A percentile compares a stretch with the other conserved stretches of the same genome.
Evolutionary conservation across 129 eudicot species (phyloP).

Genomic region (Erigeron canadensis): DNA sequence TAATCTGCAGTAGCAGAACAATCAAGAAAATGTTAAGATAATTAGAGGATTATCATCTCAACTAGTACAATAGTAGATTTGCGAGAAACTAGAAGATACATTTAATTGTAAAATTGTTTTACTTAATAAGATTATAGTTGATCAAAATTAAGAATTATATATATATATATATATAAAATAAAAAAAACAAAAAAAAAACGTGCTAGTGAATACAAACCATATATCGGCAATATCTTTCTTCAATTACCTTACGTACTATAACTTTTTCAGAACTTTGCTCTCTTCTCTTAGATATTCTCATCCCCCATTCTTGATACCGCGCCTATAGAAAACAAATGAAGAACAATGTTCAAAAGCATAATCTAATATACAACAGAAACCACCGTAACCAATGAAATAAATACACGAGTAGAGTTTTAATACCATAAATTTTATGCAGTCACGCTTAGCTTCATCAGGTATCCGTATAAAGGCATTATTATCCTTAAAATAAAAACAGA

Average conservation of each 20-base stretch:
- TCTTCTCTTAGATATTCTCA: too few relatives aligned
- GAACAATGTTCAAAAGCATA: background rate
- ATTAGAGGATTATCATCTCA: slow-evolving; percentile 6
- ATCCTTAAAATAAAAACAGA: slow-evolving; percentile 25
- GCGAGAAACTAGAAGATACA: background rate
- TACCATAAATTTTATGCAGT: slow-evolving; percentile 26
- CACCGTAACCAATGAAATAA: too few relatives aligned
- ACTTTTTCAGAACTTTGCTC: slow-evolving; percentile 23
- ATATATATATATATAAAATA: too few relatives aligned
- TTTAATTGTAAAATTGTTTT: background rate
- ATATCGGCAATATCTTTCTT: background rate
- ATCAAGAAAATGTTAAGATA: background rate
- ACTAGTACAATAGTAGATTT: background rate
- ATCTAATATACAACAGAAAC: too few relatives aligned
- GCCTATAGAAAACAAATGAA: background rate
- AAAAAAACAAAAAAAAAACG: too few relatives aligned
- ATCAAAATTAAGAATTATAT: background rate
- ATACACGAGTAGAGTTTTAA: too few relatives aligned
- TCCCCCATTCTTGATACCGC: too few relatives aligned
- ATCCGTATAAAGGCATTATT: too few relatives aligned
- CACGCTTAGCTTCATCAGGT: too few relatives aligned
- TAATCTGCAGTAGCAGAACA: slow-evolving; percentile 37
- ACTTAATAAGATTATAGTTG: background rate
- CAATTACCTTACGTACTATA: slow-evolving; percentile 42
- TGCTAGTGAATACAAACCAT: background rate